A percentile compares a stretch with the other conserved stretches of the same genome.
These are phyloP conservation scores for Trypanosoma avium DNA, from an alignment of 208 protist genomes.

Conservation along the genomic window DNA sequence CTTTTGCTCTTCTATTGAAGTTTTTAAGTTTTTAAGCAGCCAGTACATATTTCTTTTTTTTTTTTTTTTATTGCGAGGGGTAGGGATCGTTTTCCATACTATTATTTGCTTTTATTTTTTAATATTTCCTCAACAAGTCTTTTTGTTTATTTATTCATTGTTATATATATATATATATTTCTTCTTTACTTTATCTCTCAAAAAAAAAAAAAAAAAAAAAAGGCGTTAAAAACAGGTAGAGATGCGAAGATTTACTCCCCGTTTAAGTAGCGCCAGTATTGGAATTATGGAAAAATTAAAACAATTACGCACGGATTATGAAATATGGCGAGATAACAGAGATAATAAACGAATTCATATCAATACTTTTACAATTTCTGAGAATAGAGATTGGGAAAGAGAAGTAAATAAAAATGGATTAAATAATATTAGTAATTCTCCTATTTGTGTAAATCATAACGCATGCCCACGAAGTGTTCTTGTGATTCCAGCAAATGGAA, in stretches of 20 bases:
- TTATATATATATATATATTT: too few species aligned
- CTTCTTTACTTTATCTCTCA: too few species aligned
- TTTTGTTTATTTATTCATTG: too few species aligned
- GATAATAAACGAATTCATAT: conserved; percentile 31
- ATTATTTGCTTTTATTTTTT: too few species aligned
- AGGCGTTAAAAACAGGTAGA: neutral
- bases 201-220: neutral
- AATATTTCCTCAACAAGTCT: too few species aligned
- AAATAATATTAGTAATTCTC: neutral
- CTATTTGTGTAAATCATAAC: conserved; percentile 45
- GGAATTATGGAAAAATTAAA: conserved; percentile 31
- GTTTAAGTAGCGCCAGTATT: neutral
- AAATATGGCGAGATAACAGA: conserved; percentile 46
- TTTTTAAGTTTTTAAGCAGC: conserved; percentile 1
- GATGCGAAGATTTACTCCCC: conserved; percentile 7
- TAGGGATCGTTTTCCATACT: too few species aligned
- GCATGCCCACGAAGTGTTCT: conserved; percentile 80
- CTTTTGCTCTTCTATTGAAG: conserved; percentile 11
- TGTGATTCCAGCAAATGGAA: conserved; percentile 45
- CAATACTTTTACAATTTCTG: conserved; percentile 11
- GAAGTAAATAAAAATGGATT: neutral
- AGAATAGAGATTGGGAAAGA: conserved; percentile 5
- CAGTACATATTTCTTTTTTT: neutral
- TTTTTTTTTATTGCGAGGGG: too few species aligned
- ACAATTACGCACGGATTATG: conserved; percentile 41